Base-by-base conservation (phyloP, 1,284 basidiomycete genomes). In the Papiliotrema terrestris region DNA sequence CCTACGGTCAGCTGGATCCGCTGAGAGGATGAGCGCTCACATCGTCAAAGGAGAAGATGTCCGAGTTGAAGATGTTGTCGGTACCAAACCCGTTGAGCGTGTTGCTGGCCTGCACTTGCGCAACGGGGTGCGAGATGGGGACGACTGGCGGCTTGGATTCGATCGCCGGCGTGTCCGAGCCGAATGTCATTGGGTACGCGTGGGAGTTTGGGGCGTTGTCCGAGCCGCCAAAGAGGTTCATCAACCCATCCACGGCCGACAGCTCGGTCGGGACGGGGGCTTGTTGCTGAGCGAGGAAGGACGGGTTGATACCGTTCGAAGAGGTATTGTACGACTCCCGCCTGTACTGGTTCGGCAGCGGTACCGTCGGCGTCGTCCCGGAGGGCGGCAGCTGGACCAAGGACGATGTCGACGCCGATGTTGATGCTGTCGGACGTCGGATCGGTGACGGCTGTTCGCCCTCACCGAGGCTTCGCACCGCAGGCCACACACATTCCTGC, bases 401-500 rank as follows among this genome's bases (percentile, higher is more conserved):
- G 29, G 29, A 32, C 29, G 29, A 32, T 11, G 29, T 32, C 29
- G 29, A 32, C 5, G 29, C 29, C 11, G 29, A 32, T 5, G 15
- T 45, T 9, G 25, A 22, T 25, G 15, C 23, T 29, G 25, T 5
- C 22, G 15, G 17, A 25, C 15, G 19, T 17, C 22, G 44, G 22
- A 32, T 32, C 9, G 35, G 25, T 37, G 13, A 9, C 17, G 32
- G 9, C 8, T 17, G n/a, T 9, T 23, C 29, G 46, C 17, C 46
- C 23, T 39, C 19, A 4, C 20, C 26, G n/a, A 53, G 25, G n/a
- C 13, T 39, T 8, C 43, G 35, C 6, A 41, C n/a, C 22, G 25
- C 19, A 1, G 66, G 66, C 65, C 65, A 68, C 5, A 38, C 45
- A 39, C 66, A 68, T 26, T 63, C 57, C 66, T 66, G 32, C 20